Base-by-base conservation (phyloP, 805 yeast genomes). In the Cyberlindnera euphorbiiphila region DNA sequence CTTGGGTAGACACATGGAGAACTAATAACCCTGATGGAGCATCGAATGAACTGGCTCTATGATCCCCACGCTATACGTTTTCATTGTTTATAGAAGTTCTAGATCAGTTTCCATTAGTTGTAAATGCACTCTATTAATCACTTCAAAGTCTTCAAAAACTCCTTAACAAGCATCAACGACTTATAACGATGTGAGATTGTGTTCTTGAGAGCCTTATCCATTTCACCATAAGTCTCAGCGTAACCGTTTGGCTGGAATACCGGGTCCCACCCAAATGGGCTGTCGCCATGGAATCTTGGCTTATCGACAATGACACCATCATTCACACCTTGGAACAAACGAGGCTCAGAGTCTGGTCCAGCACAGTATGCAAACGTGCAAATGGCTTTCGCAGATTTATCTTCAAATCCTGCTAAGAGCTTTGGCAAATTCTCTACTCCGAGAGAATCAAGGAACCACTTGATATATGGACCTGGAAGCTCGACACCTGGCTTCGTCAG, bases 261-360 rank as follows among this genome's bases (percentile, higher is more conserved):
- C 7, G 96, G 79, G 63, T 93, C 97, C 95, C 96, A 93, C 2
- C 99, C 99, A 59, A 93, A 93, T 42, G 74, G 71, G 11, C 78
- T 73, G 6, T 85, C 85, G 2, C 97, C 97, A 42, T 94, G 66
- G 31, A 39, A 51, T 43, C 59, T 49, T 12, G 69, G 64, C 28
- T 28, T 32, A 24, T 68, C 66, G 6, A 89, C 98, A 53, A 93
- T 89, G 8, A 49, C 61, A 16, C 99, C 99, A 10, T 73, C 68
- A 1, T 95, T 84, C 31, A 76, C 62, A 7, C 98, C 99, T 59
- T 85, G 91, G 62, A 93, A 89, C 32, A 87, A 65, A 46, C 72
- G 60, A n/a, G 81, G 87, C 41, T 77, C 81, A 28, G 66, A 41
- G 6, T 79, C 95, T 2, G 94, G 85, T 0, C 88, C 89, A 41